These are phyloP conservation scores for Euphorbia tirucalli DNA, from an alignment of 345 rosid genomes.

Conservation along the genomic window DNA sequence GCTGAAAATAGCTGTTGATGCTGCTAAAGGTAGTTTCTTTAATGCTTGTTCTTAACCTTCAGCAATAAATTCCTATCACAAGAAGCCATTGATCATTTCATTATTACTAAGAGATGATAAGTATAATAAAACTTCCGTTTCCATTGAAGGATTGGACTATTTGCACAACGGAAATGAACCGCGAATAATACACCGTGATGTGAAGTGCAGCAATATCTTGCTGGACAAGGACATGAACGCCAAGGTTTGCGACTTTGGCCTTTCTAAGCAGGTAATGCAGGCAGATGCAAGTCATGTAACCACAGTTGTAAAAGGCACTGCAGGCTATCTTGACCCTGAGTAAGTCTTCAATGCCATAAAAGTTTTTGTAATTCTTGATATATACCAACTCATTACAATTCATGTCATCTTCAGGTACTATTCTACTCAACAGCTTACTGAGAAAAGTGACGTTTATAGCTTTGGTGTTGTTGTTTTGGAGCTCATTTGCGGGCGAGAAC, in stretches of 20 bases:
- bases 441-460: conserved; percentile 91
- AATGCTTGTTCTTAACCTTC: background rate
- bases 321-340: conserved; percentile 97
- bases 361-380: background rate
- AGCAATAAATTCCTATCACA: background rate
- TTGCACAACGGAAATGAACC: conserved; percentile 88
- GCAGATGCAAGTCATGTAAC: conserved; percentile 85
- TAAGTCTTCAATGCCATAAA: conserved; percentile 25
- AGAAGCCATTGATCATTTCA: background rate
- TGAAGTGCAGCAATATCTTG: conserved; percentile 82
- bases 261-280: conserved; percentile 65
- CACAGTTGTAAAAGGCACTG: conserved; percentile 89
- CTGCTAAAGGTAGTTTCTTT: conserved; percentile 55
- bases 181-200: conserved; percentile 81
- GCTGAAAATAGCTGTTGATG: conserved; percentile 85
- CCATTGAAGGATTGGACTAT: conserved; percentile 70
- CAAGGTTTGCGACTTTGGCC: conserved; percentile 74
- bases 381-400: background rate
- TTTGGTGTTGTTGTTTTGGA: conserved; percentile 87
- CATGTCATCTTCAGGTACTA: conserved; percentile 52
- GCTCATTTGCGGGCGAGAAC: conserved; percentile 93
- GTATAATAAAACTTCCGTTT: conserved; percentile 1
- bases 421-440: conserved; percentile 83
- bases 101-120: background rate
- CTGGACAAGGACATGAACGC: conserved; percentile 86